Base-by-base conservation (phyloP, 176 grass and related monocot genomes). In the Saccharum officinarum region DNA sequence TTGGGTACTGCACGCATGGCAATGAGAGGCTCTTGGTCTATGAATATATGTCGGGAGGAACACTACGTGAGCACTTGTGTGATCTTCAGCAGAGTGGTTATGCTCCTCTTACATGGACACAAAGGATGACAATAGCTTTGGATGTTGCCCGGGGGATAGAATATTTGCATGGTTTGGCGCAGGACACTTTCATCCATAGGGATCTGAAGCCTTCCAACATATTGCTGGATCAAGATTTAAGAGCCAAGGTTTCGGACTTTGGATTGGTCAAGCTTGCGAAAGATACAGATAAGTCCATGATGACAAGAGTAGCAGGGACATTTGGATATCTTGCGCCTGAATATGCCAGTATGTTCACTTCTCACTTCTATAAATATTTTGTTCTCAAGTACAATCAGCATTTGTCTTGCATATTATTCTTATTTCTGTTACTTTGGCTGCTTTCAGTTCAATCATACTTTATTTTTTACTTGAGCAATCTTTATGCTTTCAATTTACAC, bases 231-330 rank as follows among this genome's bases (percentile, higher is more conserved):
- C 80, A 90, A 55, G 91, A 98, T 61, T 89, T 94, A 71, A 92
- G 97, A 88, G 97, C 97, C 16, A 98, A 98, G 83, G 97, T 98
- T 79, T 98, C 97, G n/a, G 97, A 98, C 86, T 98, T 98, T 92
- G 97, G 97, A 50, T 86, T 98, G 79, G 97, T 95, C 74, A 98
- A 98, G 81, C 93, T 91, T 75, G 93, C 93, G 10, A 75, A 74
- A 39, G 93, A 98, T 88, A 90, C 87, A 71, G 89, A 95, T 40
- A 98, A 92, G 72, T 98, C 97, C 55, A 88, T 98, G 90, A 91
- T 95, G 90, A 98, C 97, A 75, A 92, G 91, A 44, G 86, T 98
- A 54, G 91, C 97, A 62, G 97, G 97, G 31, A 98, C 97, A 74
- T 98, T 98, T 89, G 97, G 97, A 72, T 98, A 98, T 84, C 93